Percentiles rank a stretch among this genome's conserved stretches.
phyloP scores from a whole-genome alignment of 2,329 filamentous ascomycete genomes.

The Alternaria rosae region DNA sequence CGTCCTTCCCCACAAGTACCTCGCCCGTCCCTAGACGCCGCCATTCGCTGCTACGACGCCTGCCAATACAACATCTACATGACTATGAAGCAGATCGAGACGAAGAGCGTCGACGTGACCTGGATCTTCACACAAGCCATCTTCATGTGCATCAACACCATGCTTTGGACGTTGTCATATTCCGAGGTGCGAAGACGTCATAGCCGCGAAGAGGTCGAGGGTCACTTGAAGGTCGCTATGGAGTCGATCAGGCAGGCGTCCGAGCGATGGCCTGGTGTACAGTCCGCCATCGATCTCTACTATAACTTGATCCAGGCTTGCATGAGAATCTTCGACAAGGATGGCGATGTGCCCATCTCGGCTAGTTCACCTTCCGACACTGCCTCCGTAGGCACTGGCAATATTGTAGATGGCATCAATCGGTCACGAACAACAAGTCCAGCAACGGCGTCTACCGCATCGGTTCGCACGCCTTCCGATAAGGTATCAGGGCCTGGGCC shows the following conservation, averaged over 20 bases:
- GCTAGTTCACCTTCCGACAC: slow-evolving; percentile 57
- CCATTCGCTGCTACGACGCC: slow-evolving; percentile 82
- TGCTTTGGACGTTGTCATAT: slow-evolving; percentile 92
- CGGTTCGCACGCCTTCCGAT: slow-evolving; percentile 49
- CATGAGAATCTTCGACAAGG: slow-evolving; percentile 82
- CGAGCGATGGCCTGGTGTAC: slow-evolving; percentile 90
- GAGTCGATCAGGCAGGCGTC: slow-evolving; percentile 81
- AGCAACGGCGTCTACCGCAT: slow-evolving; percentile 48
- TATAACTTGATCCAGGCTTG: slow-evolving; percentile 85
- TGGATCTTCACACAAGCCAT: slow-evolving; percentile 92
- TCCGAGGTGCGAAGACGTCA: slow-evolving; percentile 79
- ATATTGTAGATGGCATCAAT: slow-evolving; percentile 52
- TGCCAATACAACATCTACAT: slow-evolving; percentile 82
- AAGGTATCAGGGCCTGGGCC: slow-evolving; percentile 39
- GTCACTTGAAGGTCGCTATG: slow-evolving; percentile 75
- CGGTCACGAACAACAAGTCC: slow-evolving; percentile 57
- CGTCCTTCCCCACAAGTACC: slow-evolving; percentile 92
- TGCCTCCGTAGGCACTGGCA: slow-evolving; percentile 51
- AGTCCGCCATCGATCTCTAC: slow-evolving; percentile 84
- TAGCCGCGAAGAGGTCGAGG: slow-evolving; percentile 75
- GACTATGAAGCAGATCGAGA: slow-evolving; percentile 80
- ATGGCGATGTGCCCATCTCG: slow-evolving; percentile 59
- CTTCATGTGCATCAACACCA: slow-evolving; percentile 89
- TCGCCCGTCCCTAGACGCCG: slow-evolving; percentile 80
- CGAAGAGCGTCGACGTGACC: slow-evolving; percentile 80